Evolutionary conservation across 2,329 filamentous ascomycete species (phyloP).

Genomic region (Diaporthe velutina): DNA sequence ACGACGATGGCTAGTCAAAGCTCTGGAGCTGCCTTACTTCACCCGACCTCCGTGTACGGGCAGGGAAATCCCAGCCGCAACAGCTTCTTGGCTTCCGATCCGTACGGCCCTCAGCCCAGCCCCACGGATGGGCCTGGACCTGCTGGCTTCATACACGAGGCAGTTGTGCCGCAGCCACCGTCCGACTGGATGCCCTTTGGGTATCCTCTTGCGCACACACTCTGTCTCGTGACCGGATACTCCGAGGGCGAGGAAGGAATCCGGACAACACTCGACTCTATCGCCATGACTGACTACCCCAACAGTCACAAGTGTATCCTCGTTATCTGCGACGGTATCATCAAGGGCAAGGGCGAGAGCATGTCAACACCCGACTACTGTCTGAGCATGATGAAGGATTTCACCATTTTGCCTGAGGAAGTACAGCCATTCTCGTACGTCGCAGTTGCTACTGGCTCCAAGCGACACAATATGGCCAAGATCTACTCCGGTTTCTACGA

Average conservation of each 20-base stretch:
- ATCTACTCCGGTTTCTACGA: slow-evolving; percentile 98
- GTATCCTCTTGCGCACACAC: slow-evolving; percentile 91
- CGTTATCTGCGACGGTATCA: slow-evolving; percentile 96
- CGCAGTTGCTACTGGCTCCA: slow-evolving; percentile 93
- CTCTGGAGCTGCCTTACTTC: slow-evolving; percentile 78
- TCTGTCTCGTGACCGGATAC: slow-evolving; percentile 96
- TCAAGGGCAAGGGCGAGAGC: slow-evolving; percentile 93
- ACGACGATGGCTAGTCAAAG: slow-evolving; percentile 97
- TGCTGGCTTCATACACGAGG: slow-evolving; percentile 94
- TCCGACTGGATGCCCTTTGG: slow-evolving; percentile 98
- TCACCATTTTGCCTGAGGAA: slow-evolving; percentile 82
- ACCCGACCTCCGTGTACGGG: slow-evolving; percentile 79
- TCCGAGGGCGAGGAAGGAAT: slow-evolving; percentile 95
- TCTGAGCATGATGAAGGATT: slow-evolving; percentile 94
- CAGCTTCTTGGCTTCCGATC: slow-evolving; percentile 74
- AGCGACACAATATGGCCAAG: slow-evolving; percentile 99
- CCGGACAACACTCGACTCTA: slow-evolving; percentile 93
- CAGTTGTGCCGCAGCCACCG: slow-evolving; percentile 95
- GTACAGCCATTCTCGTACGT: slow-evolving; percentile 96
- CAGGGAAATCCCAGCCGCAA: slow-evolving; percentile 72
- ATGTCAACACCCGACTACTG: slow-evolving; percentile 91
- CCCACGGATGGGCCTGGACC: slow-evolving; percentile 81
- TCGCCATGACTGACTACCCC: slow-evolving; percentile 97
- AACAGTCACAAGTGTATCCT: slow-evolving; percentile 99
- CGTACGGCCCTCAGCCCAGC: slow-evolving; percentile 63